Evolutionary conservation across 768 basidiomycete genomes (phyloP), one percentile per base, ranked within the genome.

Genomic region (Boletus tylopilopsis): DNA sequence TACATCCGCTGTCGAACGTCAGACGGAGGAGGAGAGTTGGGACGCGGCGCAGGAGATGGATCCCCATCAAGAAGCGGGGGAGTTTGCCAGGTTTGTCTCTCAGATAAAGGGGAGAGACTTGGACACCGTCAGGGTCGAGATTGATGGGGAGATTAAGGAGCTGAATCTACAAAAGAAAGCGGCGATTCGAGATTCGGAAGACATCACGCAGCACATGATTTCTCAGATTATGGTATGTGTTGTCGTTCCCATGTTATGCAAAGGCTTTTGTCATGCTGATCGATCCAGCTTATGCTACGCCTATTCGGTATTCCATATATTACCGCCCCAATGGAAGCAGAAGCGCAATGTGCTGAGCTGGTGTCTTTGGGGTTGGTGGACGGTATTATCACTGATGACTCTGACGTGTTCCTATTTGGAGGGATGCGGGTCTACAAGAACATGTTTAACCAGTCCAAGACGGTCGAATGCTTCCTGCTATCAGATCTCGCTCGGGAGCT

Each of bases 361-460:
- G 85, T 92, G 8, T 73, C 80, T 5, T 76, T 97, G 13, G 82
- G 84, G 15, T 76, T 98, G 24, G 95, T 96, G 32, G 94, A 99
- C 55, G 96, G 96, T 0, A 88, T 99, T 47, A 98, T 99, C 66
- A 99, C 96, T 0, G 96, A 99, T 66, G 96, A 99, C 68, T 96
- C 93, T 5, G 96, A 99, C 63, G 94, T 98, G 42, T 99, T 99
- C 71, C 84, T 99, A 42, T 99, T 99, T 58, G 96, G 96, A 27
- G 95, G 92, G 21, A 71, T 80, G 56, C 85, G 93, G n/a, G 91
- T 98, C 18, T 96, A 89, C 78, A 96, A 95, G 71, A 98, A 99
- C 67, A 95, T 99, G 89, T 99, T 99, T 74, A 97, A 98, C 66
- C 95, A 98, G 68, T 89, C 90, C 41, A 97, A 98, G 75, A 97